phyloP scores from a whole-genome alignment of 225 moss, liverwort and hornwort species.

The Rhytidiadelphus loreus region DNA sequence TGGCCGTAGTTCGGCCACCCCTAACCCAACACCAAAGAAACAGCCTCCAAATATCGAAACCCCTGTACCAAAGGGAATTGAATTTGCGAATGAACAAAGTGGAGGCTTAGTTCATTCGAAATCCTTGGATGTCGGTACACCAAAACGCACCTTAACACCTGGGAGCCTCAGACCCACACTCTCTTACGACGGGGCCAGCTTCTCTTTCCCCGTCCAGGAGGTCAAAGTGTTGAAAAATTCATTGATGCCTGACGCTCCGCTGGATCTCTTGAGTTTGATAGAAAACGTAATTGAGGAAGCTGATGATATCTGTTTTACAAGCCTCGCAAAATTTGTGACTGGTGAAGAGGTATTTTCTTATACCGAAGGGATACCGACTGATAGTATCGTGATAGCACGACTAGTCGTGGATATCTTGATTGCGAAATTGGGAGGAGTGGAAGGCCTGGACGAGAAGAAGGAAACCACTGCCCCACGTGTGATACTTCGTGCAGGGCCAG shows the following conservation, averaged over 20 bases:
- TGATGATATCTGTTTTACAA: constrained; percentile 51
- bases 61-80: background rate
- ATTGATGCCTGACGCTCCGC: constrained; percentile 71
- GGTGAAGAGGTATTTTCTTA: constrained; percentile 52
- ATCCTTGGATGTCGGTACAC: constrained; percentile 23
- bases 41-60: background rate
- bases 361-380: constrained; percentile 15
- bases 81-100: constrained; percentile 6
- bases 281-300: constrained; percentile 65
- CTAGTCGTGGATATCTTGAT: constrained; percentile 83
- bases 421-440: constrained; percentile 91
- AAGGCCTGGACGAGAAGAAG: constrained; percentile 65
- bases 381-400: constrained; percentile 45
- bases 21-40: background rate
- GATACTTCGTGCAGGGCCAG: constrained; percentile 88
- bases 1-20: background rate
- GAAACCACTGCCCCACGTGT: constrained; percentile 70
- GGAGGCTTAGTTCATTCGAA: constrained; percentile 40
- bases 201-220: constrained; percentile 32
- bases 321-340: constrained; percentile 59
- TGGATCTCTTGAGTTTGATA: constrained; percentile 76
- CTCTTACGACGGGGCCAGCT: constrained; percentile 50
- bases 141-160: constrained; percentile 1
- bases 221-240: constrained; percentile 34
- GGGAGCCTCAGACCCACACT: constrained; percentile 37